phyloP scores from a whole-genome alignment of 202 grass and related monocot species.

The Carex sylvatica region DNA sequence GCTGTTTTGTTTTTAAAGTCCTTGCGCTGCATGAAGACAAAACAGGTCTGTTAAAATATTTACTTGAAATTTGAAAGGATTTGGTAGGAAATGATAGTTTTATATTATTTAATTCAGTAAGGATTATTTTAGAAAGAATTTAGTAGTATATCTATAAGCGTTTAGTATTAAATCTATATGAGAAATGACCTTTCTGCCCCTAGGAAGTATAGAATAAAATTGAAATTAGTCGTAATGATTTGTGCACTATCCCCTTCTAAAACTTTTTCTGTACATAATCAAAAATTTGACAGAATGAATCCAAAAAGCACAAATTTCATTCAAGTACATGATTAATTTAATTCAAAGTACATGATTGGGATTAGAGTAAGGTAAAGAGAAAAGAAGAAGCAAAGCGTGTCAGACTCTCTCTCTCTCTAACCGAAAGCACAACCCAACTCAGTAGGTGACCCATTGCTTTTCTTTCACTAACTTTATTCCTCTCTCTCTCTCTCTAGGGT shows the following conservation, averaged over 20 bases:
- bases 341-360: constrained; percentile 8
- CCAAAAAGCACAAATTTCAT: constrained; percentile 9
- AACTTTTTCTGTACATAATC: not conserved
- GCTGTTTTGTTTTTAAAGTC: too few species aligned
- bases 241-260: too few species aligned
- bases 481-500: constrained; percentile 15
- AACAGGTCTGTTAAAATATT: too few species aligned
- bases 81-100: not conserved
- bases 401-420: constrained; percentile 10
- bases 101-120: not conserved
- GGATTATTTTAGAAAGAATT: not conserved
- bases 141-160: not conserved
- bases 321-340: not conserved
- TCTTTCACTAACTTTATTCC: constrained; percentile 17
- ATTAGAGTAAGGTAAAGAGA: not conserved
- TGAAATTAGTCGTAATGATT: not conserved
- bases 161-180: not conserved
- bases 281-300: constrained; percentile 6
- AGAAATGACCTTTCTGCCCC: not conserved
- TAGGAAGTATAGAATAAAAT: not conserved
- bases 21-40: too few species aligned
- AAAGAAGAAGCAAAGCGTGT: constrained; percentile 19
- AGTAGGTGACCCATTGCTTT: constrained; percentile 34
- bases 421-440: constrained; percentile 12
- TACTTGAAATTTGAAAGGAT: too few species aligned